Base-by-base conservation (phyloP, 208 protist species). In the Trypanosoma platydactyli region DNA sequence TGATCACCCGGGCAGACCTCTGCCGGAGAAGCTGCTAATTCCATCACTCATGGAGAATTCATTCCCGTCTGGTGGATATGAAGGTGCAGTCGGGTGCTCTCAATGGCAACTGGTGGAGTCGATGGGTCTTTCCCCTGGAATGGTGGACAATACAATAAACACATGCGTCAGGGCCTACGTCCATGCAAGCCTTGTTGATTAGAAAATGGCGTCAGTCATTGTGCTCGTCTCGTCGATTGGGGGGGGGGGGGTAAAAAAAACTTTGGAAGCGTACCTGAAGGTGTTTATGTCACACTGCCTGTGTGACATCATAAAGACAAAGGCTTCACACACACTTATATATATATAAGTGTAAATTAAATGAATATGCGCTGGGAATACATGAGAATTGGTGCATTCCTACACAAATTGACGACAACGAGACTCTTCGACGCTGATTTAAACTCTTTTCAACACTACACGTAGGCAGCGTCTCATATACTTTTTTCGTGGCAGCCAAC, bases 31-130 rank as follows among this genome's bases (percentile, higher is more conserved):
- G 46, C 69, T 93, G 29, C 71, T 90, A 29, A 75, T 88, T 35
- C 69, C 83, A 2, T 33, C 27, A 30, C 22, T 49, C 3, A 18
- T 75, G 33, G 79, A 81, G 71, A 56, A 73, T 5, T 38, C 15
- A 24, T 87, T 85, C 50, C 87, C 83, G 1, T 74, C 25, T 52
- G 64, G 20, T 0, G 77, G 67, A 3, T 81, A 71, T 45, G 79
- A 88, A 33, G 83, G 87, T n/a, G 64, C 72, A 55, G 60, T 86
- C 11, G 80, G 83, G 3, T 79, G 70, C 59, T 71, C 73, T 11
- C 73, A 88, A 18, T 35, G 77, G 27, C 48, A 46, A 24, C n/a
- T 87, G 3, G 63, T 84, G 35, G 56, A 78, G 18, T 55, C 68
- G 30, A 72, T 88, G 41, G 51, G 35, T 3, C 5, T 57, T 27